Percentiles rank a stretch among this genome's conserved stretches.
Evolutionary conservation across 1,284 basidiomycete genomes (phyloP).

Genomic region (Austroboletus niveus): DNA sequence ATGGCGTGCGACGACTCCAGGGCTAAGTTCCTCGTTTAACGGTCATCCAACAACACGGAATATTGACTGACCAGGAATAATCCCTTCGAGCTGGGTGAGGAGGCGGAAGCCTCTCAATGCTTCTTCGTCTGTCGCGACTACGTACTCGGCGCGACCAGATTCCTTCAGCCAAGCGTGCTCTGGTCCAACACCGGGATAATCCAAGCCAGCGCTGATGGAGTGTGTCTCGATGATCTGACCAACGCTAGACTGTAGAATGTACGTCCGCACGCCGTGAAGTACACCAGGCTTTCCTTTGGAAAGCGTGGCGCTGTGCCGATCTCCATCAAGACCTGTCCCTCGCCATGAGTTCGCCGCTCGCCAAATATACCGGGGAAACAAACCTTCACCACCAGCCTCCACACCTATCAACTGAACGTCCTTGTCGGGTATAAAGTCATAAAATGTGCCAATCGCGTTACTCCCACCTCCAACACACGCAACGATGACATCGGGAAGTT

Average conservation of each 20-base stretch:
- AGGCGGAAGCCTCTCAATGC: conserved; percentile 91
- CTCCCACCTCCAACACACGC: conserved; percentile 98
- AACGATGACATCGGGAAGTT: conserved; percentile 91
- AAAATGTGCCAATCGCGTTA: conserved; percentile 97
- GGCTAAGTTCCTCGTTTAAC: conserved; percentile 44
- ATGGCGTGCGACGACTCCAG: conserved; percentile 96
- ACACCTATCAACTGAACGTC: conserved; percentile 84
- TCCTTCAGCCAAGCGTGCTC: conserved; percentile 98
- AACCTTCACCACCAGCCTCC: conserved; percentile 95
- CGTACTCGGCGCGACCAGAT: conserved; percentile 90
- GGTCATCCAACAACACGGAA: conserved; percentile 1
- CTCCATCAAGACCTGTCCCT: conserved; percentile 69
- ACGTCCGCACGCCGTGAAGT: conserved; percentile 94
- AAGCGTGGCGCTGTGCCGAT: conserved; percentile 89
- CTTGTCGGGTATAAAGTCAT: conserved; percentile 89
- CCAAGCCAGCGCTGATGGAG: conserved; percentile 93
- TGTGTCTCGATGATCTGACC: conserved; percentile 98
- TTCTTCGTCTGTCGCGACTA: conserved; percentile 90
- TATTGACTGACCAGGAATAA: conserved; percentile 81
- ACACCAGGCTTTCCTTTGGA: conserved; percentile 90
- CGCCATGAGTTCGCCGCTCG: conserved; percentile 4
- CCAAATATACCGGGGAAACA: conserved; percentile 6
- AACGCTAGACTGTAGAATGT: conserved; percentile 83
- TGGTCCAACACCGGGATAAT: conserved; percentile 93
- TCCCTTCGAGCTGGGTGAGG: conserved; percentile 91